Conservation (phyloP, 1,284 basidiomycete species). For the Gymnopus androsaceus region DNA sequence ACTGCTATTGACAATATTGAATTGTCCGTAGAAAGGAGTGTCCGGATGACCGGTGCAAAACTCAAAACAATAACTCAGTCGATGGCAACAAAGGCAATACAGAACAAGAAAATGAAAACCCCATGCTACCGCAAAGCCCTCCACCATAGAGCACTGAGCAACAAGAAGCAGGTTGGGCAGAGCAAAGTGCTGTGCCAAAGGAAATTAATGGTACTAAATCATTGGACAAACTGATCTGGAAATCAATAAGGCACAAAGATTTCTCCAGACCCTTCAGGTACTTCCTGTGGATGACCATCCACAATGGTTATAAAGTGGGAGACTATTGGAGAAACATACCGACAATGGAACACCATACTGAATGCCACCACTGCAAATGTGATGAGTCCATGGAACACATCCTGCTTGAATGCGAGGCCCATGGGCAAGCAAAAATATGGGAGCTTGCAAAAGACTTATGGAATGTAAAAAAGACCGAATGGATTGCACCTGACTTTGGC, state of each 20-base stretch:
- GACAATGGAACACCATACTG: neutral
- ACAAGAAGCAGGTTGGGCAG: slow-evolving; percentile 7
- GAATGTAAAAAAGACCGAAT: slow-evolving; percentile 16
- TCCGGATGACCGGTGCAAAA: slow-evolving; percentile 13
- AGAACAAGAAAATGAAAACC: neutral
- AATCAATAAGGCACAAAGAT: slow-evolving; percentile 16
- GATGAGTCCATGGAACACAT: slow-evolving; percentile 28
- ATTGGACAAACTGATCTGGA: slow-evolving; percentile 13
- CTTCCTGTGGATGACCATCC: slow-evolving; percentile 33
- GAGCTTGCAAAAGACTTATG: slow-evolving; percentile 20
- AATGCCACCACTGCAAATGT: neutral
- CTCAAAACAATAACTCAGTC: slow-evolving; percentile 16
- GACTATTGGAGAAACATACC: slow-evolving; percentile 20
- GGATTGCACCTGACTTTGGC: slow-evolving; percentile 20
- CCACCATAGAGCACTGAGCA: neutral
- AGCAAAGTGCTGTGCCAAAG: neutral
- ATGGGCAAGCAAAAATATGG: slow-evolving; percentile 27
- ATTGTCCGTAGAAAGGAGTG: neutral
- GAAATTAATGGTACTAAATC: neutral
- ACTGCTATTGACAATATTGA: neutral
- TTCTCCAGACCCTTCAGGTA: slow-evolving; percentile 19
- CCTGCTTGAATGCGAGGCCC: slow-evolving; percentile 25
- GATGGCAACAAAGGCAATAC: slow-evolving; percentile 18
- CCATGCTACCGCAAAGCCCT: slow-evolving; percentile 1
- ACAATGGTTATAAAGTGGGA: slow-evolving; percentile 25